Percentiles rank a stretch among this genome's conserved stretches.
Conservation (phyloP, 129 eudicot genomes). For the Flaveria linearis region DNA sequence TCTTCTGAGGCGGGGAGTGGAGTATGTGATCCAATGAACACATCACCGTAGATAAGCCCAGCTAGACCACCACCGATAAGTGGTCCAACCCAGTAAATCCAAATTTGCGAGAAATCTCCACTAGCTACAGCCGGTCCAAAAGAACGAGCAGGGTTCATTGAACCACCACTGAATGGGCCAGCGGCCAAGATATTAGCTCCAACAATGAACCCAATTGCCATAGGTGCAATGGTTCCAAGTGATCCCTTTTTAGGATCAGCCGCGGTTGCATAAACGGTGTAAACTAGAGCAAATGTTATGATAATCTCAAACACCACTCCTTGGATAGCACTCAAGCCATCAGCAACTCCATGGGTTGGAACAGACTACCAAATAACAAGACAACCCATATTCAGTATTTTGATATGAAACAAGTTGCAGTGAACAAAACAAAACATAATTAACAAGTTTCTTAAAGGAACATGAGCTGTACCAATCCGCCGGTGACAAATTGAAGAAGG, state of each 20-base stretch:
- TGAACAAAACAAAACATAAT: background rate
- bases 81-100: too few species aligned
- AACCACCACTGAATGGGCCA: slow-evolving; percentile 24
- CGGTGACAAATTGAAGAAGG: slow-evolving; percentile 51
- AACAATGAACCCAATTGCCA: slow-evolving; percentile 57
- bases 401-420: background rate
- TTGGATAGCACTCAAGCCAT: slow-evolving; percentile 37
- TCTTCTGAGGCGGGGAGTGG: too few species aligned
- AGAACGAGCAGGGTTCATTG: too few species aligned
- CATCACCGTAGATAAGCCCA: too few species aligned
- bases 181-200: slow-evolving; percentile 65
- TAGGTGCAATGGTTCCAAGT: slow-evolving; percentile 49
- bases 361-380: slow-evolving; percentile 35
- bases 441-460: background rate
- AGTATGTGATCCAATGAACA: too few species aligned
- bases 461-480: slow-evolving; percentile 29
- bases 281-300: slow-evolving; percentile 52
- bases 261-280: slow-evolving; percentile 44
- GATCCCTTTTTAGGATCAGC: slow-evolving; percentile 63
- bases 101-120: too few species aligned
- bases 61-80: too few species aligned
- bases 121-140: too few species aligned
- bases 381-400: background rate
- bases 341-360: slow-evolving; percentile 52
- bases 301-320: slow-evolving; percentile 54